These are phyloP conservation scores for Cryptococcus neoformans DNA, from an alignment of 1,284 basidiomycete species.

Conservation along the genomic window DNA sequence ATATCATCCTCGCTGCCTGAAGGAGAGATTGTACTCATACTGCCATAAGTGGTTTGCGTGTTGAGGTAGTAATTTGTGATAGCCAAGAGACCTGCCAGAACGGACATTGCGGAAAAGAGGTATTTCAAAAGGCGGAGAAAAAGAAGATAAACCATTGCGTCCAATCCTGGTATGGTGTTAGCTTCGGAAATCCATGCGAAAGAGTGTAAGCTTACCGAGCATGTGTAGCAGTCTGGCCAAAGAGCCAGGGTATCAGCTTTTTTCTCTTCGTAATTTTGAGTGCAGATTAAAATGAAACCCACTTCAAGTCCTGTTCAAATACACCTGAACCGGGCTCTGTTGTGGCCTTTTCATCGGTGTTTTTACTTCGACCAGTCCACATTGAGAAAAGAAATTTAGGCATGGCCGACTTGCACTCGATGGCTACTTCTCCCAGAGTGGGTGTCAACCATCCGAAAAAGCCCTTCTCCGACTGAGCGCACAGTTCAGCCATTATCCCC, in stretches of 20 bases:
- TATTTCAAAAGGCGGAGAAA: conserved; percentile 64
- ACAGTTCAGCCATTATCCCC: neutral
- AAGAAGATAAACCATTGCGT: conserved; percentile 86
- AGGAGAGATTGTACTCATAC: neutral
- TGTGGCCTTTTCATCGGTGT: too few relatives aligned
- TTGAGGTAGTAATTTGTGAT: conserved; percentile 33
- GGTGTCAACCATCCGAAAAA: conserved; percentile 18
- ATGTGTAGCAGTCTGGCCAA: too few relatives aligned
- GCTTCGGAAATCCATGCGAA: too few relatives aligned
- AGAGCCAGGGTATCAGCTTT: too few relatives aligned
- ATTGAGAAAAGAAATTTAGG: conserved; percentile 1
- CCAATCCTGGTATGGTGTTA: conserved; percentile 56
- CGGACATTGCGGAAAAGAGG: conserved; percentile 48
- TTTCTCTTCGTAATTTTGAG: too few relatives aligned
- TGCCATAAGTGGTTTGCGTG: conserved; percentile 19
- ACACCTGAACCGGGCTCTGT: neutral
- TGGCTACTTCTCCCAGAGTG: conserved; percentile 8
- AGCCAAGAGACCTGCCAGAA: conserved; percentile 25
- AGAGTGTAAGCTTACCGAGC: too few relatives aligned
- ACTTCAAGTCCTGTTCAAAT: conserved; percentile 14
- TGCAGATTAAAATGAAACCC: neutral
- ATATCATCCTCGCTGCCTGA: neutral
- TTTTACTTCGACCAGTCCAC: too few relatives aligned
- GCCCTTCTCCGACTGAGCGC: conserved; percentile 4
- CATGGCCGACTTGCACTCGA: conserved; percentile 11